Evolutionary conservation across 805 yeast genomes (phyloP).

Genomic region (Pichia rugopelliculosa): DNA sequence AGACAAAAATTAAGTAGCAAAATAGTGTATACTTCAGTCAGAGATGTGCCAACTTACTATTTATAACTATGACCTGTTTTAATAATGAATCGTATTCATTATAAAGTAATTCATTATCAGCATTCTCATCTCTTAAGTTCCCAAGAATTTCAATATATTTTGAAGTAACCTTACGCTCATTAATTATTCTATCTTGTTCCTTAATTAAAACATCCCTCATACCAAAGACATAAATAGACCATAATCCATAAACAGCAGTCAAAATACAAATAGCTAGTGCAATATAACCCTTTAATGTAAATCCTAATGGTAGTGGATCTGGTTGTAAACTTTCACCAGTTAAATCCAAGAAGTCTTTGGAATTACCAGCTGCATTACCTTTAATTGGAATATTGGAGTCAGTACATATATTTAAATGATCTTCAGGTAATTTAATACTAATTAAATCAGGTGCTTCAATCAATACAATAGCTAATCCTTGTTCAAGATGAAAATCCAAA

Average conservation of each 20-base stretch:
- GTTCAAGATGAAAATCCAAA: slow-evolving; percentile 78
- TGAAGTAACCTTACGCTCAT: slow-evolving; percentile 14
- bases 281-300: slow-evolving; percentile 61
- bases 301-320: slow-evolving; percentile 59
- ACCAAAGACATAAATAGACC: slow-evolving; percentile 55
- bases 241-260: slow-evolving; percentile 54
- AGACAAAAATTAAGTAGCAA: no score
- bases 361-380: slow-evolving; percentile 74
- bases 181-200: slow-evolving; percentile 5
- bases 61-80: neutral
- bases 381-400: slow-evolving; percentile 36
- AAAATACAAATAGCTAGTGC: slow-evolving; percentile 50
- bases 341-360: slow-evolving; percentile 46
- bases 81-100: slow-evolving; percentile 1
- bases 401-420: slow-evolving; percentile 45
- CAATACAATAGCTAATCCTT: slow-evolving; percentile 67
- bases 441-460: slow-evolving; percentile 55
- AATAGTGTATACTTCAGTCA: neutral
- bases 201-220: slow-evolving; percentile 49
- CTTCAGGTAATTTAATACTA: slow-evolving; percentile 41
- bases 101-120: neutral
- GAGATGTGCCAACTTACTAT: neutral
- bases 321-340: slow-evolving; percentile 56
- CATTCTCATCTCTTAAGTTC: neutral
- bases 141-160: slow-evolving; percentile 8